Evolutionary conservation across 495 filamentous ascomycete genomes (phyloP).

Genomic region (Aspergillus cavernicola): DNA sequence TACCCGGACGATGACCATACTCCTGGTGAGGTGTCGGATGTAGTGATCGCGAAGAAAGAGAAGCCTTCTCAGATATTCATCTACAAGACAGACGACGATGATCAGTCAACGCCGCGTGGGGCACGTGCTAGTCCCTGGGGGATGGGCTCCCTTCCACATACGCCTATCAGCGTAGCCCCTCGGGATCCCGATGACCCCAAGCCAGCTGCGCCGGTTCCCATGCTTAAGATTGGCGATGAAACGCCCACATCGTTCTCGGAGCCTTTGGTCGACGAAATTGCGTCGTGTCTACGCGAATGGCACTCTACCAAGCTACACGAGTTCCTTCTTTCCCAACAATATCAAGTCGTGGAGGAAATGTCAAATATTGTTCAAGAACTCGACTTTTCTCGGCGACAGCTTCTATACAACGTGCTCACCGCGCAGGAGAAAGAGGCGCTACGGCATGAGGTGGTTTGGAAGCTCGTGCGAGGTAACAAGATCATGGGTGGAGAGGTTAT

Average conservation of each 20-base stretch:
- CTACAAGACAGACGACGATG: constrained; percentile 34
- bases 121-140: constrained; percentile 21
- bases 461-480: constrained; percentile 90
- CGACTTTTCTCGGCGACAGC: constrained; percentile 78
- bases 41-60: constrained; percentile 39
- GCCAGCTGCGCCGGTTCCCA: constrained; percentile 88
- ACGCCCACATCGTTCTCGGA: constrained; percentile 83
- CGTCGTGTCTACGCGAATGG: constrained; percentile 94
- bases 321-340: constrained; percentile 77
- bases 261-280: constrained; percentile 95
- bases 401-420: constrained; percentile 90
- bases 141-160: constrained; percentile 32
- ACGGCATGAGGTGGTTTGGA: constrained; percentile 88
- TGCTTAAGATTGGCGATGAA: constrained; percentile 97
- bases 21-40: constrained; percentile 34
- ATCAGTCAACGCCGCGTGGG: constrained; percentile 30
- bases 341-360: constrained; percentile 75
- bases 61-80: constrained; percentile 43
- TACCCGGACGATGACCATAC: constrained; percentile 27
- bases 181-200: constrained; percentile 58
- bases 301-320: constrained; percentile 96
- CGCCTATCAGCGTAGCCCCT: constrained; percentile 34
- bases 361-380: constrained; percentile 73
- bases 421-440: constrained; percentile 70
- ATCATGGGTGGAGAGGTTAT: constrained; percentile 87